A percentile compares a stretch with the other conserved stretches of the same genome.
Conservation (phyloP, 208 protist genomes). For the Leptomonas pyrrhocoris region DNA sequence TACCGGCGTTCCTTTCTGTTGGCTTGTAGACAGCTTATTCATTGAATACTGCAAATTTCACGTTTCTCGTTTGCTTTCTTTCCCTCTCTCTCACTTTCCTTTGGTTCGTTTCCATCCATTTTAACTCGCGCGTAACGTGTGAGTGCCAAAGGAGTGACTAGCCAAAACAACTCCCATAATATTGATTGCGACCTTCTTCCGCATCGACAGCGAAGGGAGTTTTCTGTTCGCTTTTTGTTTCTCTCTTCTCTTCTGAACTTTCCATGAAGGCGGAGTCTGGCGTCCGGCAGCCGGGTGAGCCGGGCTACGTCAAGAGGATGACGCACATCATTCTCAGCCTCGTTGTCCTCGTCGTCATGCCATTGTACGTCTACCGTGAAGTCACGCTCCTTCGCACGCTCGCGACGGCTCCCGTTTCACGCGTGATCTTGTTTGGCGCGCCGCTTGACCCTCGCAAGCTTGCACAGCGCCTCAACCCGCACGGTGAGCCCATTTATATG, state of each 20-base stretch:
- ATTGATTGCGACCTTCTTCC: too few species aligned
- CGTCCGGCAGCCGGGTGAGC: background rate
- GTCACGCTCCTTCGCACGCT: background rate
- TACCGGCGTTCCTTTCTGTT: too few species aligned
- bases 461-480: slow-evolving; percentile 1
- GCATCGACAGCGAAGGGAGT: too few species aligned
- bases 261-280: background rate
- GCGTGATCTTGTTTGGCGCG: background rate
- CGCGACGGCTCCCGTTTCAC: background rate
- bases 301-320: background rate
- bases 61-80: too few species aligned
- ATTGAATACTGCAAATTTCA: too few species aligned
- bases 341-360: slow-evolving; percentile 7
- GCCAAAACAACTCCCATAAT: too few species aligned
- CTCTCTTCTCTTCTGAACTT: background rate
- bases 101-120: too few species aligned
- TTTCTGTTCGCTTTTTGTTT: slow-evolving; percentile 18
- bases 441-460: background rate
- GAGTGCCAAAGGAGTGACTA: too few species aligned
- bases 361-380: background rate
- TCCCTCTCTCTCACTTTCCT: too few species aligned
- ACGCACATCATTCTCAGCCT: background rate
- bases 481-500: slow-evolving; percentile 10
- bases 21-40: too few species aligned
- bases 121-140: too few species aligned